Percentiles rank a stretch among this genome's conserved stretches.
phyloP scores from a whole-genome alignment of 208 protist species.

The Leishmania martiniquensis region DNA sequence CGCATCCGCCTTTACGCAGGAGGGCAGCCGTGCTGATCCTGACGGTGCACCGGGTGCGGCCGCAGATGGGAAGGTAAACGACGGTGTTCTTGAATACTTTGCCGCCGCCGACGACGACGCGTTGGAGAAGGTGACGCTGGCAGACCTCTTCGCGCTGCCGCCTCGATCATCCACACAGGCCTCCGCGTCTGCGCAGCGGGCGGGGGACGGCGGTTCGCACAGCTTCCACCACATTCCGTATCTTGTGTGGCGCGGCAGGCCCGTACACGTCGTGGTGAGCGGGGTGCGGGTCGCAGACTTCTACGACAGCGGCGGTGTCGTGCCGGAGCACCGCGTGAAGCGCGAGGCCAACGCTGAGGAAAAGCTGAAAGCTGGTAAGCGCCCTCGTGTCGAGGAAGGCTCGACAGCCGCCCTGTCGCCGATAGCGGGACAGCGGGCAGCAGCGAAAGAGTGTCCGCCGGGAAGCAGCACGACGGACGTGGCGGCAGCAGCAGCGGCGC shows the following conservation, averaged over 20 bases:
- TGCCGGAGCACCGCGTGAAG: conserved; percentile 42
- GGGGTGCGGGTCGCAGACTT: conserved; percentile 63
- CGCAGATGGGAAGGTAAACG: not conserved
- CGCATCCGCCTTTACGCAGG: not conserved
- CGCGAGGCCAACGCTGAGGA: conserved; percentile 5
- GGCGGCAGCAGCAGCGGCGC: not conserved
- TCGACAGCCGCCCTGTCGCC: not conserved
- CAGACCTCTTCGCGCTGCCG: conserved; percentile 32
- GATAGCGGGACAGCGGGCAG: not conserved
- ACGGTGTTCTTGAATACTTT: not conserved
- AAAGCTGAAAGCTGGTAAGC: conserved; percentile 1
- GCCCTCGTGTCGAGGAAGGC: not conserved
- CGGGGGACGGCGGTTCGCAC: not conserved
- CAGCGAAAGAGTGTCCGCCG: not conserved
- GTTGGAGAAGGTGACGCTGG: conserved; percentile 28
- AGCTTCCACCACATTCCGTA: conserved; percentile 41
- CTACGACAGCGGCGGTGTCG: conserved; percentile 51
- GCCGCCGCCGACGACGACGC: not conserved
- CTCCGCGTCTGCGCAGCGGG: not conserved
- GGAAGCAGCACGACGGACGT: not conserved
- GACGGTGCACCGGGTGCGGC: not conserved
- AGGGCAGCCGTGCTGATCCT: not conserved
- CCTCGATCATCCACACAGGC: not conserved
- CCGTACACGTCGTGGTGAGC: conserved; percentile 54
- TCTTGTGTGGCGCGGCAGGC: conserved; percentile 38